phyloP scores from a whole-genome alignment of 495 filamentous ascomycete species.

The Hypoxylon lenormandii region DNA sequence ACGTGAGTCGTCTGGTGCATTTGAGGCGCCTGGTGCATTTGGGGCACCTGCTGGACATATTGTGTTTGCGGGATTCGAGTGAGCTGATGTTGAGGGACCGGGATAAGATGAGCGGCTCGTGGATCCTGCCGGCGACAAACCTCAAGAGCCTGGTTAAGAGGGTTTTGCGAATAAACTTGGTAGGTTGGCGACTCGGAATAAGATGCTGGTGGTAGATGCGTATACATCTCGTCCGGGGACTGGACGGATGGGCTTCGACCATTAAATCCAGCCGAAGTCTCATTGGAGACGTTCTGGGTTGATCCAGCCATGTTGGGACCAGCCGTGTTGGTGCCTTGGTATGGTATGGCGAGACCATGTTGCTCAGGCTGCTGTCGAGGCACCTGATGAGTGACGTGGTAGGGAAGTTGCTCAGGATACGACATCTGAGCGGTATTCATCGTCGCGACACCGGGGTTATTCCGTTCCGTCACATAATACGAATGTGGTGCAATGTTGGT shows the following conservation, averaged over 20 bases:
- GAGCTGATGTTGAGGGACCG: too few relatives aligned
- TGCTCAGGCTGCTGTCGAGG: constrained; percentile 59
- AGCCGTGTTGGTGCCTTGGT: constrained; percentile 52
- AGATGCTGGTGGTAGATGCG: constrained; percentile 52
- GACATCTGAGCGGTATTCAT: constrained; percentile 63
- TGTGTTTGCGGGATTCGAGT: constrained; percentile 26
- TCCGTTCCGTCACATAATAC: constrained; percentile 65
- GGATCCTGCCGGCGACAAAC: too few relatives aligned
- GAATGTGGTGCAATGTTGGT: constrained; percentile 57
- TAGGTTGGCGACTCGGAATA: too few relatives aligned
- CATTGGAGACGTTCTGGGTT: constrained; percentile 60
- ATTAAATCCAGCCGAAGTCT: constrained; percentile 53
- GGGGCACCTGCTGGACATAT: constrained; percentile 48
- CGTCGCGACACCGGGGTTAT: constrained; percentile 65
- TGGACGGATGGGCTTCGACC: constrained; percentile 59
- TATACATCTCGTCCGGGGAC: constrained; percentile 57
- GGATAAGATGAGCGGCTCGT: too few relatives aligned
- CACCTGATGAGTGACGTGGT: constrained; percentile 55
- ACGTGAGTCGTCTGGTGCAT: too few relatives aligned
- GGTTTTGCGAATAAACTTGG: too few relatives aligned
- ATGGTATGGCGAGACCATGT: constrained; percentile 59
- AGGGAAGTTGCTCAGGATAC: constrained; percentile 59
- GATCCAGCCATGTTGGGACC: constrained; percentile 50
- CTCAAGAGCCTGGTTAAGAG: too few relatives aligned
- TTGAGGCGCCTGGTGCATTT: constrained; percentile 37